Percentiles rank a stretch among this genome's conserved stretches.
These are phyloP conservation scores for Camellia sinensis DNA, from an alignment of 148 eudicot genomes.

Conservation along the genomic window DNA sequence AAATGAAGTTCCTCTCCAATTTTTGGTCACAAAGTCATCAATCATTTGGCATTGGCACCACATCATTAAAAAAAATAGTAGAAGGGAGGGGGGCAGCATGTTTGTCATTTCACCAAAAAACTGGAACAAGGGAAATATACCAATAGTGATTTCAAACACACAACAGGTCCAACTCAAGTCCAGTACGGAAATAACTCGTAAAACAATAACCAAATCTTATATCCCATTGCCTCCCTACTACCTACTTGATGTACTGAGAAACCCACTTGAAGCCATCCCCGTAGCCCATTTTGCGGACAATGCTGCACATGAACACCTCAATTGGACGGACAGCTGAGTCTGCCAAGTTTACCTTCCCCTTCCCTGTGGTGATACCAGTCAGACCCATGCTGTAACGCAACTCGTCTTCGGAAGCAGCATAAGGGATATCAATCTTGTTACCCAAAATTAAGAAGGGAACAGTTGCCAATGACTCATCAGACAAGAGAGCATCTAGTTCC, in stretches of 20 bases:
- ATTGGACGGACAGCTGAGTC: slow-evolving; percentile 73
- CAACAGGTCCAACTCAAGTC: slow-evolving; percentile 21
- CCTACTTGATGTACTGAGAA: slow-evolving; percentile 76
- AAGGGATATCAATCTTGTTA: slow-evolving; percentile 82
- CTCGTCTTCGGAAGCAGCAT: slow-evolving; percentile 89
- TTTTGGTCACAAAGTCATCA: background rate
- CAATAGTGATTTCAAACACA: slow-evolving; percentile 25
- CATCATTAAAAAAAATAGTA: slow-evolving; percentile 6
- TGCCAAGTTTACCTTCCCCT: slow-evolving; percentile 69
- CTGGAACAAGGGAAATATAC: background rate
- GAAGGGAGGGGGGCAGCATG: slow-evolving; percentile 5
- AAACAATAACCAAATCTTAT: slow-evolving; percentile 1
- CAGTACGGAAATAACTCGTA: slow-evolving; percentile 15
- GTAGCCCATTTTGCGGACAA: slow-evolving; percentile 85
- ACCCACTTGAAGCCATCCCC: slow-evolving; percentile 94
- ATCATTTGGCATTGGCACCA: slow-evolving; percentile 11
- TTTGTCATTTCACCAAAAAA: slow-evolving; percentile 10
- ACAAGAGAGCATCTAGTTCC: slow-evolving; percentile 84
- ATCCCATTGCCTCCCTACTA: slow-evolving; percentile 2
- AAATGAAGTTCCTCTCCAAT: background rate
- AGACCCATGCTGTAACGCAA: slow-evolving; percentile 59
- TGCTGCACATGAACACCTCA: slow-evolving; percentile 90
- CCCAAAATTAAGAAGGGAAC: slow-evolving; percentile 82
- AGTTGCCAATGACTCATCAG: slow-evolving; percentile 66
- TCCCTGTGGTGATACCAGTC: slow-evolving; percentile 68